Evolutionary conservation across 2,329 filamentous ascomycete genomes (phyloP), one percentile per base, ranked within the genome.

Genomic region (Fusarium torulosum): DNA sequence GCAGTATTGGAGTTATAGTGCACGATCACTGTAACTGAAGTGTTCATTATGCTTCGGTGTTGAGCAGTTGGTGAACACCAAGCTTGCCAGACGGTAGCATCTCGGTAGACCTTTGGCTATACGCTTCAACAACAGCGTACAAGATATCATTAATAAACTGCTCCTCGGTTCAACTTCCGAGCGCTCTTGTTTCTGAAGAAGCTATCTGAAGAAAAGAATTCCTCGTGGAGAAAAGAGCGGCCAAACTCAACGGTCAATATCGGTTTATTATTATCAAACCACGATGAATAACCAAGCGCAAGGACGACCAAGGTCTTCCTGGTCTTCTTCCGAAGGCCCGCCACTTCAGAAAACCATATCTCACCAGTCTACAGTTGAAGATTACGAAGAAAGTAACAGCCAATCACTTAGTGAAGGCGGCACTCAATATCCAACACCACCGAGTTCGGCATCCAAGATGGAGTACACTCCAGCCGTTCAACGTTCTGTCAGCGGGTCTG

Each of bases 381-480:
- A 56, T 15, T 54, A 43, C 37, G 51, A 56, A 49, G 59, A 54
- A 41, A 47, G 17, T 42, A 19, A 33, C 40, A 41, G 53, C 21
- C 66, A 63, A 29, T 33, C 66, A 33, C 45, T 46, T 11, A 50
- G 47, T 31, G 47, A 47, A 11, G 43, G 37, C 43, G 55, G 47
- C 13, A 37, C 61, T 53, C 66, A 63, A 35, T 53, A 53, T 21
- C 40, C 67, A 53, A 57, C 63, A 14, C 56, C 66, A 14, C 63
- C 66, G 7, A 67, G 58, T 42, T 59, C 62, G 33, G 49, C 53
- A 44, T 67, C 61, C n/a, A 68, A 66, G 50, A 35, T 35, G 31
- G 56, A 63, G 43, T 42, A 58, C 42, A 47, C 57, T 40, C 38
- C 57, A 11, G 58, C 27, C 40, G 44, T 47, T 23, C 53, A 53